These are phyloP conservation scores for Leccinum solheimii DNA, from an alignment of 1,284 basidiomycete genomes.

Conservation along the genomic window DNA sequence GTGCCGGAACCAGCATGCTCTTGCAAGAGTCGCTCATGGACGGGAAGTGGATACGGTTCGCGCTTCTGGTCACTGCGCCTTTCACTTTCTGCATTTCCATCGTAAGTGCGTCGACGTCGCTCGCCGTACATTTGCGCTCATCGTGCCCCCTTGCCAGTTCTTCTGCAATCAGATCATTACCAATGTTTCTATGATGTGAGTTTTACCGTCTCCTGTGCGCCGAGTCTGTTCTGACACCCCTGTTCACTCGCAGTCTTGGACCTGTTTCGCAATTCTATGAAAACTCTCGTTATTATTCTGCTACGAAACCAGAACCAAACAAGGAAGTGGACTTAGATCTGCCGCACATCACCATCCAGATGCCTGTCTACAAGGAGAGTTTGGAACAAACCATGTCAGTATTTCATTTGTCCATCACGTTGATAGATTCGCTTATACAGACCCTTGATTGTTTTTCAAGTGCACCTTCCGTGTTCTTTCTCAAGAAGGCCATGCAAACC, in stretches of 20 bases:
- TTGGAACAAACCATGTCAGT: slow-evolving; percentile 67
- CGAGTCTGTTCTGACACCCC: background rate
- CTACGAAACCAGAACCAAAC: slow-evolving; percentile 56
- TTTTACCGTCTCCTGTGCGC: background rate
- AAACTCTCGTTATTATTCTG: slow-evolving; percentile 73
- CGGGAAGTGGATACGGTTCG: slow-evolving; percentile 60
- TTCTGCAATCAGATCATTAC: slow-evolving; percentile 62
- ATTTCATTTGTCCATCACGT: slow-evolving; percentile 14
- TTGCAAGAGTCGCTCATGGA: slow-evolving; percentile 71
- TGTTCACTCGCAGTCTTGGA: slow-evolving; percentile 48
- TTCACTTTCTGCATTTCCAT: slow-evolving; percentile 76
- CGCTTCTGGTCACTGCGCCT: slow-evolving; percentile 61
- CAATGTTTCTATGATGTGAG: slow-evolving; percentile 58
- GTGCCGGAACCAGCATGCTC: slow-evolving; percentile 54
- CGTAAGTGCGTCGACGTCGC: slow-evolving; percentile 42
- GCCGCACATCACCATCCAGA: slow-evolving; percentile 74
- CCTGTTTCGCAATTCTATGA: slow-evolving; percentile 70
- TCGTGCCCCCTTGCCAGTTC: slow-evolving; percentile 52
- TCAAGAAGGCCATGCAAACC: slow-evolving; percentile 86
- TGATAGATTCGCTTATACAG: slow-evolving; percentile 58
- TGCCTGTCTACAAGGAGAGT: slow-evolving; percentile 83
- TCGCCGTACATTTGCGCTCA: background rate
- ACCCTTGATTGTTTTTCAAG: slow-evolving; percentile 43
- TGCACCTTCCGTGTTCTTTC: slow-evolving; percentile 69
- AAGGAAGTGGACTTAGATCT: slow-evolving; percentile 57